Base-by-base conservation (phyloP, 176 grass and related monocot species). In the Oryza coarctata region DNA sequence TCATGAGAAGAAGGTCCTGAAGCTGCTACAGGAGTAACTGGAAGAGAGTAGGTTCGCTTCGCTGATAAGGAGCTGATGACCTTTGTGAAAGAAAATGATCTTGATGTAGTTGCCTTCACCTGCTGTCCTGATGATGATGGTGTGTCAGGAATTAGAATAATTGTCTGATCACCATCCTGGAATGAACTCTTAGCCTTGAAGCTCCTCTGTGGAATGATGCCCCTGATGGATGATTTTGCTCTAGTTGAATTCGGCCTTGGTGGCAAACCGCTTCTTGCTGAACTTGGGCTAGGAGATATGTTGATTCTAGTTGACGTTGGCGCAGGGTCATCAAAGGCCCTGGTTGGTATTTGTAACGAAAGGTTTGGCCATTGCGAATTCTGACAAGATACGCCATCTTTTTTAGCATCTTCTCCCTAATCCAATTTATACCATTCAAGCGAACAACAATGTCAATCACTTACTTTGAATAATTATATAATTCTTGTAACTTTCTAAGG, bases 1-100 rank as follows among this genome's bases (percentile, higher is more conserved):
- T 72, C 80, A 38, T 75, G 80, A 43, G 33, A 75, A 82, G 88
- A 74, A 52, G 29, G 31, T 67, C 32, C 78, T 18, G 30, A 70
- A 88, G 63, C 74, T 72, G 83, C 88, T 30, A 87, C 63, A 40
- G 94, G 94, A 11, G 90, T 96, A 22, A 93, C 94, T 29, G 94
- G 94, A 69, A 96, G 86, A 76, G 94, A 96, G 70, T 88, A 55
- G 66, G 90, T 82, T 75, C 65, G 88, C 71, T 96, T 96, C 45
- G 80, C 55, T 4, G 90, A 88, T 29, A 88, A 77, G 41, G 88
- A 87, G 32, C 22, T 84, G 41, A 95, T 89, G 9, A 92, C 86
- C 73, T 83, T 96, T 81, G 80, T 85, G 62, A 93, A 87, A 40
- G 88, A 96, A 79, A 96, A 87, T 6, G 86, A 83, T 75, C 83